Evolutionary conservation across 805 yeast species (phyloP).

Genomic region (Myxozyma lipomycoides): DNA sequence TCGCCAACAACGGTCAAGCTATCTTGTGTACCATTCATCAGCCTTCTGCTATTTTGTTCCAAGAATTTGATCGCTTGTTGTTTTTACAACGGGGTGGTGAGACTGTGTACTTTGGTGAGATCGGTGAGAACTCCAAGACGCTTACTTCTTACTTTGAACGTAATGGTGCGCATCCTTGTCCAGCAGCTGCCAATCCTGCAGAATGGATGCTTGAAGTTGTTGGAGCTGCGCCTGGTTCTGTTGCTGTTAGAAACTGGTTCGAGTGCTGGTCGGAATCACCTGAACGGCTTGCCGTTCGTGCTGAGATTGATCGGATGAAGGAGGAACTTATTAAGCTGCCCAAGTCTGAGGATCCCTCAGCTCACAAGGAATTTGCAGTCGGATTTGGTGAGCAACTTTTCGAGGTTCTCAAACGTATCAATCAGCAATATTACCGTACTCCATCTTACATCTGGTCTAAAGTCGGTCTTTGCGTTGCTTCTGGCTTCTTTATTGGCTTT

Average conservation of each 20-base stretch:
- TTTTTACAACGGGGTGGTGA: conserved; percentile 71
- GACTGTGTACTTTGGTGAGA: conserved; percentile 79
- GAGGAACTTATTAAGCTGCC: conserved; percentile 42
- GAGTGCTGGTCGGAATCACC: conserved; percentile 73
- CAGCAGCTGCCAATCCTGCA: conserved; percentile 70
- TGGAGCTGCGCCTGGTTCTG: conserved; percentile 42
- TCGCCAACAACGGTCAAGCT: conserved; percentile 70
- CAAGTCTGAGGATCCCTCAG: conserved; percentile 1
- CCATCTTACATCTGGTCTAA: conserved; percentile 57
- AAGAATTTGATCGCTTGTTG: conserved; percentile 63
- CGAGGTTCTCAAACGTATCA: conserved; percentile 49
- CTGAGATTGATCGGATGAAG: conserved; percentile 64
- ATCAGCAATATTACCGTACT: conserved; percentile 60
- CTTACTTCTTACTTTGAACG: conserved; percentile 65
- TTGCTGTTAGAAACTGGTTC: conserved; percentile 34
- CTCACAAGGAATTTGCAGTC: conserved; percentile 51
- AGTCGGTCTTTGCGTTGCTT: conserved; percentile 47
- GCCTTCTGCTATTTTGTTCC: conserved; percentile 67
- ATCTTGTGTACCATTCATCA: conserved; percentile 74
- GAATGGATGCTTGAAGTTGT: conserved; percentile 82
- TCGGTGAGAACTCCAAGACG: conserved; percentile 58
- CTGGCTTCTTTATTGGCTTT: conserved; percentile 63
- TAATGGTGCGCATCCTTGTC: conserved; percentile 64
- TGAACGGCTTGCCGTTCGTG: conserved; percentile 55
- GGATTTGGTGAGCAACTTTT: conserved; percentile 41